Evolutionary conservation across 768 basidiomycete species (phyloP), one percentile per base, ranked within the genome.

Genomic region (Strobilomyces echinocephalus): DNA sequence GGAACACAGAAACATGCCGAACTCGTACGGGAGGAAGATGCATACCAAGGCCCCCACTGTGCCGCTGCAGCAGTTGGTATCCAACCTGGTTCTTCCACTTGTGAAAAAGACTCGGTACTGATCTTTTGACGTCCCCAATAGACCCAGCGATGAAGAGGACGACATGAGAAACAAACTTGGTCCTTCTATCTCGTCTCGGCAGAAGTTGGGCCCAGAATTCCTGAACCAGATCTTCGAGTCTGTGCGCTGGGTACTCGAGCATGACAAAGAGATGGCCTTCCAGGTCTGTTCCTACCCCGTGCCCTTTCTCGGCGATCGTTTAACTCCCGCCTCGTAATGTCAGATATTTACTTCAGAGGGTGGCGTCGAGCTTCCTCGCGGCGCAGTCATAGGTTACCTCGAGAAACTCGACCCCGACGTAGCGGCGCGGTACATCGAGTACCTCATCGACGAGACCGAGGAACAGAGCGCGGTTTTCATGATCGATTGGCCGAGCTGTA

Each of bases 311-410:
- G 3, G 14, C 40, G 15, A 38, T 16, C 10, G 26, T 31, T 16
- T 8, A 18, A 21, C 5, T 28, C 18, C 1, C 12, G 3, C 14
- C 4, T 47, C 18, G 39, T 35, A 18, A 8, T 18, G 11, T 3
- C 60, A 97, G 93, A 91, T 99, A 39, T 99, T 98, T 65, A 92
- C 87, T 3, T 93, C 95, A 0, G 95, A 97, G 63, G 94, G 97
- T 53, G 88, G n/a, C n/a, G n/a, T 88, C 7, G 92, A 95, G 54
- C 78, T 98, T 16, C 94, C 97, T 20, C 81, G 85, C 3, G 75
- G 79, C 30, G 77, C 76, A 0, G 91, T 97, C 4, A 83, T 85
- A 11, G 79, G 85, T 54, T 93, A 85, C 67, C 79, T 99, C 21
- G 87, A 92, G 56, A 74, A 73, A 30, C 76, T 94, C 33, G 81